Conservation (phyloP, 148 eudicot species). For the Nyssa sinensis region DNA sequence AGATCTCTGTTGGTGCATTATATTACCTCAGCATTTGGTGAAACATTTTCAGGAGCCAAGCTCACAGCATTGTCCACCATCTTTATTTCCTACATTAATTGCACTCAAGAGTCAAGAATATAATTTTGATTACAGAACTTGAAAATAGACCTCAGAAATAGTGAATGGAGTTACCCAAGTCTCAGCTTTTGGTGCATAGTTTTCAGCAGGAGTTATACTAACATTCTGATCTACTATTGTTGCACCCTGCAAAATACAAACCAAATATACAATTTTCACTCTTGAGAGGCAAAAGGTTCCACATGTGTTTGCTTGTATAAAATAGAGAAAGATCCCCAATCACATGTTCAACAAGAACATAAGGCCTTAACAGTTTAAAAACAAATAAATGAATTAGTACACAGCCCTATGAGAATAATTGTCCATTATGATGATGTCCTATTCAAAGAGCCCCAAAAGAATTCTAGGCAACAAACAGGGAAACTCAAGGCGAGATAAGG, state of each 20-base stretch:
- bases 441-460: too few relatives aligned
- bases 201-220: constrained; percentile 60
- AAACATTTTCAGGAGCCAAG: constrained; percentile 37
- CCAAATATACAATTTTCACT: neutral
- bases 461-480: too few relatives aligned
- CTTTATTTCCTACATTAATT: constrained; percentile 47
- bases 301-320: neutral
- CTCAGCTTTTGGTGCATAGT: constrained; percentile 57
- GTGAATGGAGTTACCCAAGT: constrained; percentile 31
- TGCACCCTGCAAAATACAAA: constrained; percentile 67
- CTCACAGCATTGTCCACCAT: constrained; percentile 38
- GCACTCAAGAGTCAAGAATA: neutral
- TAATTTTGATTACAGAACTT: neutral
- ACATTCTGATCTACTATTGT: constrained; percentile 95
- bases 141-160: neutral
- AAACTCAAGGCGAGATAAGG: too few relatives aligned
- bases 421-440: neutral
- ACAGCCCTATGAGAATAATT: neutral
- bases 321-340: neutral
- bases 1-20: neutral
- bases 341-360: too few relatives aligned
- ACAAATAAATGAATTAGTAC: neutral
- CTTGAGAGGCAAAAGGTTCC: neutral
- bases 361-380: too few relatives aligned
- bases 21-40: constrained; percentile 47